phyloP scores from a whole-genome alignment of 352 stramenopile genomes.

The Phytophthora fragariae region DNA sequence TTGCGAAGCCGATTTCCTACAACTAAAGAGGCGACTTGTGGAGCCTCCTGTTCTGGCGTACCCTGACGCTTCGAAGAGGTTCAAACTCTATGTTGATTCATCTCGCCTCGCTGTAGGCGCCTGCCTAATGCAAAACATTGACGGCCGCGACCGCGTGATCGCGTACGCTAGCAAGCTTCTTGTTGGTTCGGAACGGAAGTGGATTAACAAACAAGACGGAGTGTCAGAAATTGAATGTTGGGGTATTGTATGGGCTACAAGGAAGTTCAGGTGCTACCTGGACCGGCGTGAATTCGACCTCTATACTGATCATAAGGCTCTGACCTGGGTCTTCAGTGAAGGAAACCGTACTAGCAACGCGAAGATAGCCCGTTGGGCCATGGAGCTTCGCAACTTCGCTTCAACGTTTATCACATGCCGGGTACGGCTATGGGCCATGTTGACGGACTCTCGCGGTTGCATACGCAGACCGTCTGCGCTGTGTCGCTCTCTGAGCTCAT shows the following conservation, averaged over 20 bases:
- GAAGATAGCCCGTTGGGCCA: conserved; percentile 7
- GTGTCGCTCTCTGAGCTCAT: too few species aligned
- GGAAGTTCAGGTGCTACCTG: too few species aligned
- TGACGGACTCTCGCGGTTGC: too few species aligned
- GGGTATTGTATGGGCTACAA: not conserved
- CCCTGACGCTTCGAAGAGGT: conserved; percentile 1
- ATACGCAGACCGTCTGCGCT: too few species aligned
- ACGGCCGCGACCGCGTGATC: not conserved
- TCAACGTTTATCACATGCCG: too few species aligned
- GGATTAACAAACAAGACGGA: not conserved
- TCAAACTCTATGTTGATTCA: conserved; percentile 6
- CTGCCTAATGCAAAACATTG: conserved; percentile 3
- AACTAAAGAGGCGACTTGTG: not conserved
- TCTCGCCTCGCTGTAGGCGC: not conserved
- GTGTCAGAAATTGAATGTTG: conserved; percentile 2
- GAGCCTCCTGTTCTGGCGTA: conserved; percentile 3
- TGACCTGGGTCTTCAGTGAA: too few species aligned
- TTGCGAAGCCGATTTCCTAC: conserved; percentile 2
- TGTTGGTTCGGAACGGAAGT: not conserved
- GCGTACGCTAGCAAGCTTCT: not conserved
- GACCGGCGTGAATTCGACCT: too few species aligned
- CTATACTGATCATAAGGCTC: too few species aligned
- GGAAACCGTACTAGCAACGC: not conserved
- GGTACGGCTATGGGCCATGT: too few species aligned
- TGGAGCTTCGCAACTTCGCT: not conserved